phyloP scores from a whole-genome alignment of 768 basidiomycete species.

The Boletus bicolor region DNA sequence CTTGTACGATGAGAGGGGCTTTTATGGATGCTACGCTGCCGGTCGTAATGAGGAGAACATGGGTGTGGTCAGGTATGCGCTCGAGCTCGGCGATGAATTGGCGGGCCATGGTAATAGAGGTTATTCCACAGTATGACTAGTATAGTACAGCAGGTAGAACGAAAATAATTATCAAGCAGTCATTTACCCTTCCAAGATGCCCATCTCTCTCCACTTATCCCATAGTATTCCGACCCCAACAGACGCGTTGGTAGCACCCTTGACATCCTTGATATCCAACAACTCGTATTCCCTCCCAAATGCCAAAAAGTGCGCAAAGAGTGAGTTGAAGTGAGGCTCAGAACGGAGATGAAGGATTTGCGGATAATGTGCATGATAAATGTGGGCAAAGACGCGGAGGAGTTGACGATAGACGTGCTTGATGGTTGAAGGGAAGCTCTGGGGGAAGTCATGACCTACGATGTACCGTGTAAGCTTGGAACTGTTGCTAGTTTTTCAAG shows the following conservation, averaged over 20 bases:
- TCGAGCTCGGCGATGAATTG: conserved; percentile 30
- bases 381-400: conserved; percentile 93
- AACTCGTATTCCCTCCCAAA: conserved; percentile 94
- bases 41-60: conserved; percentile 82
- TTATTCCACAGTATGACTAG: not conserved
- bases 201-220: conserved; percentile 90
- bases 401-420: conserved; percentile 97
- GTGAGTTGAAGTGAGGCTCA: conserved; percentile 94
- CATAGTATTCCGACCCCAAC: conserved; percentile 79
- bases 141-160: conserved; percentile 16
- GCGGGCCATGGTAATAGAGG: conserved; percentile 4
- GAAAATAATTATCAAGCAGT: not conserved
- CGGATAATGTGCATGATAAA: conserved; percentile 92
- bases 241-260: conserved; percentile 54
- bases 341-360: conserved; percentile 90
- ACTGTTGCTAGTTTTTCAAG: not conserved
- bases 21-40: conserved; percentile 98
- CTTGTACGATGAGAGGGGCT: conserved; percentile 81
- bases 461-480: not conserved
- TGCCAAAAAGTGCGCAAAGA: conserved; percentile 96
- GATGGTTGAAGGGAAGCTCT: conserved; percentile 82
- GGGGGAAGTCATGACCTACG: conserved; percentile 82
- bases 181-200: conserved; percentile 50
- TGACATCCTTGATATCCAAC: conserved; percentile 85
- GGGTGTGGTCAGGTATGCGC: conserved; percentile 30